Evolutionary conservation across 2,329 filamentous ascomycete genomes (phyloP).

Genomic region (Paradendryphiella salina): DNA sequence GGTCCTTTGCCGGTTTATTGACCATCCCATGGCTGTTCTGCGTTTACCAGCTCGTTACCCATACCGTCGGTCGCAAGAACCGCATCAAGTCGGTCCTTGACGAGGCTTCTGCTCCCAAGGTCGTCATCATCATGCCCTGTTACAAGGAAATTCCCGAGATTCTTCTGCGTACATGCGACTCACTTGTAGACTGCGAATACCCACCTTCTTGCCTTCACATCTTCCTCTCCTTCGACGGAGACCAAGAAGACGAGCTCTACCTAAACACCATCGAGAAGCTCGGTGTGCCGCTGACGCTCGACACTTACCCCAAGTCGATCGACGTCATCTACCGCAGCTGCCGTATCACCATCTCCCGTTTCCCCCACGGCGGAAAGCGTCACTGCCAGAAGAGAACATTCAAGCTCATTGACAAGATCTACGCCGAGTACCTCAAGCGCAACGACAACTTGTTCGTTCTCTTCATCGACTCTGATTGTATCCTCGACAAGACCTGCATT

Average conservation of each 20-base stretch:
- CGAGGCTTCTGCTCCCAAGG: slow-evolving; percentile 84
- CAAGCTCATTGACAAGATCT: slow-evolving; percentile 90
- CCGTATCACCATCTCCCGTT: slow-evolving; percentile 86
- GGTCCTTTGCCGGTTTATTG: slow-evolving; percentile 82
- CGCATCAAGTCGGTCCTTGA: slow-evolving; percentile 83
- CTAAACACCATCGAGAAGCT: slow-evolving; percentile 82
- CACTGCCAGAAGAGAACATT: slow-evolving; percentile 93
- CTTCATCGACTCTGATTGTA: slow-evolving; percentile 97
- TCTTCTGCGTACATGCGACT: slow-evolving; percentile 83
- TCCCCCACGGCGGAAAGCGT: slow-evolving; percentile 90
- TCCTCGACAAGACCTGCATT: slow-evolving; percentile 85
- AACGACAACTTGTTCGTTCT: slow-evolving; percentile 94
- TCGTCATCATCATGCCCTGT: slow-evolving; percentile 95
- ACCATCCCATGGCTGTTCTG: slow-evolving; percentile 92
- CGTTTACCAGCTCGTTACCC: slow-evolving; percentile 86
- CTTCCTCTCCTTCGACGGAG: slow-evolving; percentile 93
- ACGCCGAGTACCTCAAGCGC: slow-evolving; percentile 79
- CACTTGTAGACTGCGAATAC: slow-evolving; percentile 91
- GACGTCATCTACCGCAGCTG: slow-evolving; percentile 82
- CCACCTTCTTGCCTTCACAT: slow-evolving; percentile 90
- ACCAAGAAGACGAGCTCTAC: slow-evolving; percentile 85
- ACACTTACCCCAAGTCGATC: slow-evolving; percentile 84
- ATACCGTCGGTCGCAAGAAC: slow-evolving; percentile 79
- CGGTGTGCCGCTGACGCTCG: slow-evolving; percentile 75
- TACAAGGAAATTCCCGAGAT: slow-evolving; percentile 89